A percentile compares a stretch with the other conserved stretches of the same genome.
Conservation (phyloP, 345 rosid genomes). For the Laguncularia racemosa region DNA sequence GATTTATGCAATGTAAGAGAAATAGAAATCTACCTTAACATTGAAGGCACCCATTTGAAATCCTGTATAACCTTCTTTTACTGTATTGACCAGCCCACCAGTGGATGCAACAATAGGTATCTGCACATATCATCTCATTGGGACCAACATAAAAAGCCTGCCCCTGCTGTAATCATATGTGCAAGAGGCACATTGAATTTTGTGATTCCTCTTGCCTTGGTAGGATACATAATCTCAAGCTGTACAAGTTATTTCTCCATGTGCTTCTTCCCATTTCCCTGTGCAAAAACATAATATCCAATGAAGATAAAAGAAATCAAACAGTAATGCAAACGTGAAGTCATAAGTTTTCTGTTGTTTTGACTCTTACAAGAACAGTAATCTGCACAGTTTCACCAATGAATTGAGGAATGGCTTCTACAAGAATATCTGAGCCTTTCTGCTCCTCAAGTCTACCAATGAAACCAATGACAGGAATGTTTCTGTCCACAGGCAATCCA, state of each 20-base stretch:
- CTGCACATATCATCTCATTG: conserved; percentile 81
- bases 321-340: too few relatives aligned
- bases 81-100: conserved; percentile 93
- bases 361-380: conserved; percentile 57
- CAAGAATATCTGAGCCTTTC: conserved; percentile 91
- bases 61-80: conserved; percentile 86
- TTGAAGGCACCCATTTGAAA: conserved; percentile 82
- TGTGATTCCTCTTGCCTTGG: conserved; percentile 67
- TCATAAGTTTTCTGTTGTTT: too few relatives aligned
- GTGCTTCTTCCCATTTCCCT: conserved; percentile 87
- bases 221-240: conserved; percentile 60
- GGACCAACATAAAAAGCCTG: conserved; percentile 75
- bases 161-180: conserved; percentile 86
- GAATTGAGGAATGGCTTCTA: conserved; percentile 59
- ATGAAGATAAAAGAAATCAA: too few relatives aligned
- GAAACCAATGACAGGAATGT: conserved; percentile 77
- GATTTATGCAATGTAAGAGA: too few relatives aligned
- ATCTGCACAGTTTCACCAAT: conserved; percentile 60
- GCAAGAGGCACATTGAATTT: conserved; percentile 76
- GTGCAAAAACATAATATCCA: not conserved
- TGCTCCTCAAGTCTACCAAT: conserved; percentile 97
- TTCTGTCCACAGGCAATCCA: conserved; percentile 75
- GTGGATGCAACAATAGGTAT: too few relatives aligned
- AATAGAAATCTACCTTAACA: conserved; percentile 43
- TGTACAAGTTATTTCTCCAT: conserved; percentile 65